Evolutionary conservation across 495 filamentous ascomycete genomes (phyloP).

Genomic region (Staphylotrichum tortipilum): DNA sequence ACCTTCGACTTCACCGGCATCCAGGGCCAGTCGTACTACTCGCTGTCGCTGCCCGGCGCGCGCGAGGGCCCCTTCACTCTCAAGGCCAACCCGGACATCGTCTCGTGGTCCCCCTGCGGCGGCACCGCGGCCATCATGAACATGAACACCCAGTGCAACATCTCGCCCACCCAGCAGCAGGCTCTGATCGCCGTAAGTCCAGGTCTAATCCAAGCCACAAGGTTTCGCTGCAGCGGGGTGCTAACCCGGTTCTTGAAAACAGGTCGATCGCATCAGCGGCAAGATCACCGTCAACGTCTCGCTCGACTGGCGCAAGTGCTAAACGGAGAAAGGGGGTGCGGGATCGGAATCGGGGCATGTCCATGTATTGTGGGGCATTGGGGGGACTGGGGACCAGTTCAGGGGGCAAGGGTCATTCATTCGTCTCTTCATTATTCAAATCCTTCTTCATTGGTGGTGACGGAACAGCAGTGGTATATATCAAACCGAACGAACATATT

Average conservation of each 20-base stretch:
- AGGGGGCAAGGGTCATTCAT: no score
- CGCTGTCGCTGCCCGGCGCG: slow-evolving; percentile 8
- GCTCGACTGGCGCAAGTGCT: slow-evolving; percentile 19
- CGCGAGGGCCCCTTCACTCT: slow-evolving; percentile 15
- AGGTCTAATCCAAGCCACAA: no score
- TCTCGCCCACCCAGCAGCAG: slow-evolving; percentile 13
- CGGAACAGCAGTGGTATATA: no score
- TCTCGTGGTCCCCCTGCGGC: slow-evolving; percentile 17
- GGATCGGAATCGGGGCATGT: no score
- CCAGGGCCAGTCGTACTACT: slow-evolving; percentile 7
- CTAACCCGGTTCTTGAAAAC: neutral
- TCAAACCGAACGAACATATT: no score
- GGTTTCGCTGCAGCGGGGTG: no score
- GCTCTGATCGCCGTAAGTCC: slow-evolving; percentile 19
- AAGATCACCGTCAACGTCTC: slow-evolving; percentile 19
- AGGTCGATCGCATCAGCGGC: slow-evolving; percentile 22
- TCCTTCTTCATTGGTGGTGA: no score
- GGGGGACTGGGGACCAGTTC: no score
- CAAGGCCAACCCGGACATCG: slow-evolving; percentile 10
- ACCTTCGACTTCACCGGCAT: slow-evolving; percentile 19
- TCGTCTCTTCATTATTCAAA: no score
- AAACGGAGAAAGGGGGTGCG: neutral
- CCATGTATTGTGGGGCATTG: no score
- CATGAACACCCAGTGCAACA: slow-evolving; percentile 25
- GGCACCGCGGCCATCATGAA: slow-evolving; percentile 20